Evolutionary conservation across 306 rosid genomes (phyloP).

Genomic region (Prunus mongolica): DNA sequence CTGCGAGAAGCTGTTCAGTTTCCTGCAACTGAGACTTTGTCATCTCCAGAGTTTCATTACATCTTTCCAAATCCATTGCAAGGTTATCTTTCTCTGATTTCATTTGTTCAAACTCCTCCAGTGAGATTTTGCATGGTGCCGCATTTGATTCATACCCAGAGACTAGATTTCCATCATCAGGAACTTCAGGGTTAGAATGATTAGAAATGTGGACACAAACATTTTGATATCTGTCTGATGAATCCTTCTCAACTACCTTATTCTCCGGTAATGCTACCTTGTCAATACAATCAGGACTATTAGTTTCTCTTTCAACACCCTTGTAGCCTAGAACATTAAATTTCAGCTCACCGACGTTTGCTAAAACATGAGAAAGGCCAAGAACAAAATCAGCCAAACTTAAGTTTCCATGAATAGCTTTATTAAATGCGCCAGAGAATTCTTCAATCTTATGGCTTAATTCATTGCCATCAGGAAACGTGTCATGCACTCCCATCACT

Average conservation of each 20-base stretch:
- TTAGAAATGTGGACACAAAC: constrained; percentile 51
- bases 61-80: constrained; percentile 54
- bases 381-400: constrained; percentile 68
- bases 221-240: constrained; percentile 56
- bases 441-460: constrained; percentile 66
- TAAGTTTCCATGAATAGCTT: constrained; percentile 45
- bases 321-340: constrained; percentile 67
- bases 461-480: constrained; percentile 48
- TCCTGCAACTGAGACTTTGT: constrained; percentile 71
- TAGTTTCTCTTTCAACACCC: constrained; percentile 57
- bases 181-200: constrained; percentile 78
- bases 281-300: constrained; percentile 92
- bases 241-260: constrained; percentile 53
- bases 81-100: constrained; percentile 66
- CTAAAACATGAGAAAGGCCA: constrained; percentile 72
- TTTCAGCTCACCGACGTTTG: constrained; percentile 70
- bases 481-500: constrained; percentile 56
- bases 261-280: constrained; percentile 91
- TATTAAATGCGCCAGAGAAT: constrained; percentile 56
- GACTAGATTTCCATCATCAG: constrained; percentile 74
- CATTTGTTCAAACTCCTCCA: constrained; percentile 63
- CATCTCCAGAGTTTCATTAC: constrained; percentile 65
- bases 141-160: constrained; percentile 40
- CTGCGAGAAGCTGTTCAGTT: constrained; percentile 83
- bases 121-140: constrained; percentile 40